Conservation (phyloP, 495 filamentous ascomycete genomes). For the Hypoxylon crocopeplum region DNA sequence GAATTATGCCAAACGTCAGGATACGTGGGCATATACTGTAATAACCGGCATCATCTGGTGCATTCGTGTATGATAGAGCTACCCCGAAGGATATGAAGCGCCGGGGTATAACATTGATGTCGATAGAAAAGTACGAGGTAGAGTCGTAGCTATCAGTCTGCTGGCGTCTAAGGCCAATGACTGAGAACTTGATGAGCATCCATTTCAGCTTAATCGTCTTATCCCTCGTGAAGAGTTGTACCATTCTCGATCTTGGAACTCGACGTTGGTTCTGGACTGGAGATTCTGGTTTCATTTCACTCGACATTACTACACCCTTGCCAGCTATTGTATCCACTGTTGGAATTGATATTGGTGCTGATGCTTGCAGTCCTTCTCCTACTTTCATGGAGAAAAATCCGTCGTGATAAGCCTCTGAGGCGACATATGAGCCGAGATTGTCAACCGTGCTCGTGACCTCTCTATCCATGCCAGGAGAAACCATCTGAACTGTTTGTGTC, state of each 20-base stretch:
- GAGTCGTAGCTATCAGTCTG: neutral
- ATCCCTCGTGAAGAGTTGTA: neutral
- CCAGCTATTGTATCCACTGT: too few species aligned
- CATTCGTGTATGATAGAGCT: neutral
- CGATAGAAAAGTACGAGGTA: neutral
- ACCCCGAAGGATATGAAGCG: neutral
- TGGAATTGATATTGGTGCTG: too few species aligned
- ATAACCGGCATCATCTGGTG: neutral
- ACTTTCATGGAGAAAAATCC: neutral
- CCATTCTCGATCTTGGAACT: neutral
- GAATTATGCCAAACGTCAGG: neutral
- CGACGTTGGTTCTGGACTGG: neutral
- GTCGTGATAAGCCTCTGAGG: constrained; percentile 1
- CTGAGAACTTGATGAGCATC: neutral
- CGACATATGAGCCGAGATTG: neutral
- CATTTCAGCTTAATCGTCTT: neutral
- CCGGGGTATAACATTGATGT: neutral
- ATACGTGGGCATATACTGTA: constrained; percentile 5
- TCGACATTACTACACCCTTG: too few species aligned
- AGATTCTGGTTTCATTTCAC: neutral
- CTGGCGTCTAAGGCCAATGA: neutral
- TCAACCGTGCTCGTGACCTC: neutral
- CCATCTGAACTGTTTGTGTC: neutral
- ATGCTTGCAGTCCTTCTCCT: neutral
- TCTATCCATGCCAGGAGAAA: neutral